phyloP scores from a whole-genome alignment of 257 asterid species.

The Solanum medicagineum region DNA sequence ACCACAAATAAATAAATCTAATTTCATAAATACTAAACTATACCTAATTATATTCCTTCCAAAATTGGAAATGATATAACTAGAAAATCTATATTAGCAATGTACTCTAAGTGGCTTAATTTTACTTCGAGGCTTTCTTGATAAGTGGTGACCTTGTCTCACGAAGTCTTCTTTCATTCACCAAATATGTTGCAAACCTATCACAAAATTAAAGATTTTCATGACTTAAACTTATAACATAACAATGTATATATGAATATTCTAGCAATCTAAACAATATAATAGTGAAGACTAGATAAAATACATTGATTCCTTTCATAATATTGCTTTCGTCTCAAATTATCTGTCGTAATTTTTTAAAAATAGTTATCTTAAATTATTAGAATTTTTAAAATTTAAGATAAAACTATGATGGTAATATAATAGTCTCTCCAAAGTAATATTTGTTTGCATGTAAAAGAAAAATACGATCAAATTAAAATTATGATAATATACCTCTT shows the following conservation, averaged over 20 bases:
- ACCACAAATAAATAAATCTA: background rate
- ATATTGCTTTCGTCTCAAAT: too few relatives aligned
- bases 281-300: too few relatives aligned
- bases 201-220: background rate
- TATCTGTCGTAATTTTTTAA: too few relatives aligned
- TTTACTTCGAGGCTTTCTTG: background rate
- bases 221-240: background rate
- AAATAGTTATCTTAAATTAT: too few relatives aligned
- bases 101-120: background rate
- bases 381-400: too few relatives aligned
- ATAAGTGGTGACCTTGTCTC: background rate
- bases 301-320: too few relatives aligned
- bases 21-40: background rate
- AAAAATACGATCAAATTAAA: too few relatives aligned
- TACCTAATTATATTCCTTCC: background rate
- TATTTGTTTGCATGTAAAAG: too few relatives aligned
- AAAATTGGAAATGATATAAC: background rate
- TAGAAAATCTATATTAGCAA: background rate
- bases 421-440: too few relatives aligned
- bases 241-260: background rate
- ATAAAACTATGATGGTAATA: too few relatives aligned
- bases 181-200: conserved; percentile 25
- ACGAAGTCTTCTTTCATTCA: conserved; percentile 24
- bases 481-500: too few relatives aligned
- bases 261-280: too few relatives aligned